These are phyloP conservation scores for Fonsecaea nubica DNA, from an alignment of 2,329 filamentous ascomycete genomes.

Conservation along the genomic window DNA sequence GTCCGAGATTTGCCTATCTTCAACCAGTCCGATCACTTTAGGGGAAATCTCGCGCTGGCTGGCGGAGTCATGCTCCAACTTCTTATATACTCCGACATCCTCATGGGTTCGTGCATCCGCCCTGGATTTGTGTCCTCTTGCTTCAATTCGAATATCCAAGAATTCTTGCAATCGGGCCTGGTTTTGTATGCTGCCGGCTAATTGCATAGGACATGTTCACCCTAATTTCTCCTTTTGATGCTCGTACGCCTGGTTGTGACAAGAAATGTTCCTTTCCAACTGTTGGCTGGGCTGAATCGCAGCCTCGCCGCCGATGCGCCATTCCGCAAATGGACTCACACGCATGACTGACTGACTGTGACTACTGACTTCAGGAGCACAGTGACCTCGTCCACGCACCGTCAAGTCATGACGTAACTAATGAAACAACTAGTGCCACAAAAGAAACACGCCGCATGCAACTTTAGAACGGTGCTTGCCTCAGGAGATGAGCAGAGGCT, in stretches of 20 bases:
- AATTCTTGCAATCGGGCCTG: slow-evolving; percentile 4
- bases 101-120: slow-evolving; percentile 20
- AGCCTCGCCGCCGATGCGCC: neutral
- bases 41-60: neutral
- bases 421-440: neutral
- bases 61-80: slow-evolving; percentile 8
- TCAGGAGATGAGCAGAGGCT: neutral
- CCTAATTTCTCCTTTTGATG: neutral
- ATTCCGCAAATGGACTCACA: neutral
- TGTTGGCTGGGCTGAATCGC: neutral
- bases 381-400: neutral
- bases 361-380: slow-evolving; percentile 2
- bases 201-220: slow-evolving; percentile 1
- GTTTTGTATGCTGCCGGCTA: slow-evolving; percentile 5
- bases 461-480: neutral
- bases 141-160: slow-evolving; percentile 12
- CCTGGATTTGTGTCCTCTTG: slow-evolving; percentile 25
- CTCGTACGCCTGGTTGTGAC: neutral
- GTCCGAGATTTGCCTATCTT: slow-evolving; percentile 5
- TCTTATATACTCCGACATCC: slow-evolving; percentile 11
- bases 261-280: slow-evolving; percentile 1
- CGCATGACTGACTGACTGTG: neutral
- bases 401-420: slow-evolving; percentile 31
- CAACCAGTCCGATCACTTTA: slow-evolving; percentile 24
- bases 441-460: neutral